Evolutionary conservation across 1,284 basidiomycete species (phyloP).

Genomic region (Rhodotorula sp.): DNA sequence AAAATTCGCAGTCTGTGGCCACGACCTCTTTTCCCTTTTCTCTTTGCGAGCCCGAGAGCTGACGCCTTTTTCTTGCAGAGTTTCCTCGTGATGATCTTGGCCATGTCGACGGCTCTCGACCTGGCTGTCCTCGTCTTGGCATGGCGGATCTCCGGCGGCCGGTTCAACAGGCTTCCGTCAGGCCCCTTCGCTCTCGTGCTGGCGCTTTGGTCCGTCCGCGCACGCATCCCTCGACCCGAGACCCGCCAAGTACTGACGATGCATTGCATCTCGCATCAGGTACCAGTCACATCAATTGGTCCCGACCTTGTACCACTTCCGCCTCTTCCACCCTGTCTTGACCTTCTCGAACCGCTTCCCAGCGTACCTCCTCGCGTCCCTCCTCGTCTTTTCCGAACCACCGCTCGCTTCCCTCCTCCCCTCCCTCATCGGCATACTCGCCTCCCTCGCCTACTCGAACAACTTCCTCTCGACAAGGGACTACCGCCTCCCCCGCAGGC

Average conservation of each 20-base stretch:
- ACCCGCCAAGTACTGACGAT: slow-evolving; percentile 53
- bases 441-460: slow-evolving; percentile 74
- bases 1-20: slow-evolving; percentile 75
- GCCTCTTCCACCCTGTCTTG: slow-evolving; percentile 29
- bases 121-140: slow-evolving; percentile 64
- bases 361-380: slow-evolving; percentile 20
- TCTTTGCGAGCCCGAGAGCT: neutral
- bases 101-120: slow-evolving; percentile 66
- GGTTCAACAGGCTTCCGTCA: slow-evolving; percentile 68
- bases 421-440: slow-evolving; percentile 62
- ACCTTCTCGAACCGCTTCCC: slow-evolving; percentile 28
- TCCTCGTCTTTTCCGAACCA: slow-evolving; percentile 62
- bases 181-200: slow-evolving; percentile 66
- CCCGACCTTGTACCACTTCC: slow-evolving; percentile 33
- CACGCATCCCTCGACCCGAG: slow-evolving; percentile 59
- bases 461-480: slow-evolving; percentile 70
- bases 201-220: slow-evolving; percentile 72
- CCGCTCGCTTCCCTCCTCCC: slow-evolving; percentile 63
- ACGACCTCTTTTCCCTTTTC: neutral
- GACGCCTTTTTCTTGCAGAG: slow-evolving; percentile 57
- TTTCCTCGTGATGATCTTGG: slow-evolving; percentile 64
- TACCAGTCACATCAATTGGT: slow-evolving; percentile 25
- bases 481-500: slow-evolving; percentile 65
- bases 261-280: neutral
- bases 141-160: slow-evolving; percentile 54